phyloP scores from a whole-genome alignment of 2,329 filamentous ascomycete species.

The Didymosphaeria variabile region DNA sequence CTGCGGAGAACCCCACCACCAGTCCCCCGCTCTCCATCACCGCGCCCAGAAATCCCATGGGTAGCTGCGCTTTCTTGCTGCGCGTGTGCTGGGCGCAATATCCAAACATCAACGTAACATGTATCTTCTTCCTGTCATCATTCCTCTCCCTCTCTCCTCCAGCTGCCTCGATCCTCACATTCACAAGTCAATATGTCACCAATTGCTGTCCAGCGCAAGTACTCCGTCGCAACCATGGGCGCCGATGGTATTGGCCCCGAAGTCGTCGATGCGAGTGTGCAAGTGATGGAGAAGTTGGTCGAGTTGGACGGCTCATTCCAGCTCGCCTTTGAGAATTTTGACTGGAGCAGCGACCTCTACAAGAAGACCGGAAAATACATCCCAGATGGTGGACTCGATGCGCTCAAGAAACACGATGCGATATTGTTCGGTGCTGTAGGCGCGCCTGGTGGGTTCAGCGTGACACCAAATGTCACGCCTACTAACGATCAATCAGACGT shows the following conservation, averaged over 20 bases:
- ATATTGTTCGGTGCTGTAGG: conserved; percentile 76
- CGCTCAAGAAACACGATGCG: conserved; percentile 68
- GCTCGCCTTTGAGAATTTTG: conserved; percentile 69
- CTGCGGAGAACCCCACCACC: conserved; percentile 2
- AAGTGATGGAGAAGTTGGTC: conserved; percentile 66
- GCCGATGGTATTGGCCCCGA: conserved; percentile 76
- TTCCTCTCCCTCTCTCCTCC: neutral
- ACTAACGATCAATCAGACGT: conserved; percentile 51
- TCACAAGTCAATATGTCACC: conserved; percentile 31
- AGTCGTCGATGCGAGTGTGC: conserved; percentile 70
- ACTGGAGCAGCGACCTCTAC: conserved; percentile 74
- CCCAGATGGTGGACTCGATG: conserved; percentile 66
- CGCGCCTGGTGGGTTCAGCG: conserved; percentile 58
- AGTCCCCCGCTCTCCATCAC: neutral
- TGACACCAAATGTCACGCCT: neutral
- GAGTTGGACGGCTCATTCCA: conserved; percentile 64
- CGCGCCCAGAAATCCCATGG: neutral
- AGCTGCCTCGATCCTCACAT: neutral
- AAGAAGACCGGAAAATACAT: conserved; percentile 73
- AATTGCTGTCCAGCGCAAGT: conserved; percentile 29
- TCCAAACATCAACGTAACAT: neutral
- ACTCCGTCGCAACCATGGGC: conserved; percentile 61
- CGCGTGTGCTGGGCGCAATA: neutral
- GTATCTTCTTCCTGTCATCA: neutral
- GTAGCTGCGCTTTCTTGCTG: neutral